Evolutionary conservation across 768 basidiomycete genomes (phyloP).

Genomic region (Leccinellum rugosiceps): DNA sequence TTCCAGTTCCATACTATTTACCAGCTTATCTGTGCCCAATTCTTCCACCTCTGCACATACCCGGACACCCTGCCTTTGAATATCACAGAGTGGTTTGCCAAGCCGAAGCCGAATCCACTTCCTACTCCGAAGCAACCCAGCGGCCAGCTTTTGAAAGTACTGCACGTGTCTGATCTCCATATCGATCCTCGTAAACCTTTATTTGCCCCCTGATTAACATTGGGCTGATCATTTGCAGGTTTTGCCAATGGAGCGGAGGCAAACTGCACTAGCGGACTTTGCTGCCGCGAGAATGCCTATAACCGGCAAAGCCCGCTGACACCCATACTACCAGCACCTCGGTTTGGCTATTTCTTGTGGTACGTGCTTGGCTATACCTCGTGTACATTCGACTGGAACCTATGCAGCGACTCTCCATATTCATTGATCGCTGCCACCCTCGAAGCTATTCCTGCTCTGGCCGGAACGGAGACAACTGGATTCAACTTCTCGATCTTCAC

Average conservation of each 20-base stretch:
- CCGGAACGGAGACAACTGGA: slow-evolving; percentile 56
- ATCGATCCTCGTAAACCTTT: slow-evolving; percentile 59
- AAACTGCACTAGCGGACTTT: slow-evolving; percentile 64
- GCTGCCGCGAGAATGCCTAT: slow-evolving; percentile 57
- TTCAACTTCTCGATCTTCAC: slow-evolving; percentile 70
- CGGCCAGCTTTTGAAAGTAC: slow-evolving; percentile 63
- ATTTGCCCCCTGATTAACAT: neutral
- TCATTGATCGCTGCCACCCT: slow-evolving; percentile 58
- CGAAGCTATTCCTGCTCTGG: slow-evolving; percentile 62
- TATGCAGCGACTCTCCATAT: slow-evolving; percentile 57
- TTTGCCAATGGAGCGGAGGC: slow-evolving; percentile 69
- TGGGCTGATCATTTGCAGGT: slow-evolving; percentile 37
- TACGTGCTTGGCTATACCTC: slow-evolving; percentile 15
- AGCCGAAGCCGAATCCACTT: slow-evolving; percentile 69
- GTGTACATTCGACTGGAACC: neutral
- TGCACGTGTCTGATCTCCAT: slow-evolving; percentile 78
- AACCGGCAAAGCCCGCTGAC: slow-evolving; percentile 49
- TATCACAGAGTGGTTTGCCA: slow-evolving; percentile 66
- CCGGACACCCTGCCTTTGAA: slow-evolving; percentile 61
- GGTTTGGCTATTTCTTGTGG: slow-evolving; percentile 66
- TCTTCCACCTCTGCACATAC: slow-evolving; percentile 52
- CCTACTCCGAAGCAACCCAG: slow-evolving; percentile 57
- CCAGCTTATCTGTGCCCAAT: slow-evolving; percentile 59
- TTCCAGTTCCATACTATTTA: neutral
- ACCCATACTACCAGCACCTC: slow-evolving; percentile 57